These are phyloP conservation scores for Plasmodium chabaudi DNA, from an alignment of 169 alveolate genomes.

Conservation along the genomic window DNA sequence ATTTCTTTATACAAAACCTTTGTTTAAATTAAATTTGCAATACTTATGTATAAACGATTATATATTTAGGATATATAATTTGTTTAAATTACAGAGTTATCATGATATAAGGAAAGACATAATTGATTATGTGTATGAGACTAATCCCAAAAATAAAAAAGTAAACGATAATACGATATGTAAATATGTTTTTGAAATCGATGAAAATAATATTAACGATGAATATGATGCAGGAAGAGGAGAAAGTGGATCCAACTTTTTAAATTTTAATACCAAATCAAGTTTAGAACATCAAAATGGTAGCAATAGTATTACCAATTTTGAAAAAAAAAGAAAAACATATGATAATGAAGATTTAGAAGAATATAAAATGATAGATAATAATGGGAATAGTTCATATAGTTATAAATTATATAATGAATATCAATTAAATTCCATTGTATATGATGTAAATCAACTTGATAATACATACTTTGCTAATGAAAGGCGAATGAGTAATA, in stretches of 20 bases:
- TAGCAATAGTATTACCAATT: background rate
- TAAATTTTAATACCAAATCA: background rate
- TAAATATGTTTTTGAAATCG: constrained; percentile 65
- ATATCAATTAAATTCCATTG: constrained; percentile 66
- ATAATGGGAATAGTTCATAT: background rate
- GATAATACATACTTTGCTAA: constrained; percentile 73
- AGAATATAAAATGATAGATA: background rate
- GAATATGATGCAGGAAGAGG: background rate
- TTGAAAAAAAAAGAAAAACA: constrained; percentile 33
- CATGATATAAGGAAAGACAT: constrained; percentile 91
- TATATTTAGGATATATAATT: constrained; percentile 90
- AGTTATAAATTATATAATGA: constrained; percentile 17
- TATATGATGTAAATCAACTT: constrained; percentile 44
- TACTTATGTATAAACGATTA: constrained; percentile 93
- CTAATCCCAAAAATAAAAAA: constrained; percentile 80
- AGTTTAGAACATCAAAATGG: background rate
- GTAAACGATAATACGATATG: constrained; percentile 51
- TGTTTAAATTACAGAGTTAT: constrained; percentile 91
- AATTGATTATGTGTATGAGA: constrained; percentile 87
- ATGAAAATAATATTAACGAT: constrained; percentile 3
- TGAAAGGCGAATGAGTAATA: constrained; percentile 74
- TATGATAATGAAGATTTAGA: background rate
- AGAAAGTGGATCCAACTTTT: background rate
- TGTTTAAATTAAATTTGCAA: constrained; percentile 92
- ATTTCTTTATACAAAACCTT: constrained; percentile 78